Evolutionary conservation across 148 eudicot genomes (phyloP).

Genomic region (Rhododendron molle): DNA sequence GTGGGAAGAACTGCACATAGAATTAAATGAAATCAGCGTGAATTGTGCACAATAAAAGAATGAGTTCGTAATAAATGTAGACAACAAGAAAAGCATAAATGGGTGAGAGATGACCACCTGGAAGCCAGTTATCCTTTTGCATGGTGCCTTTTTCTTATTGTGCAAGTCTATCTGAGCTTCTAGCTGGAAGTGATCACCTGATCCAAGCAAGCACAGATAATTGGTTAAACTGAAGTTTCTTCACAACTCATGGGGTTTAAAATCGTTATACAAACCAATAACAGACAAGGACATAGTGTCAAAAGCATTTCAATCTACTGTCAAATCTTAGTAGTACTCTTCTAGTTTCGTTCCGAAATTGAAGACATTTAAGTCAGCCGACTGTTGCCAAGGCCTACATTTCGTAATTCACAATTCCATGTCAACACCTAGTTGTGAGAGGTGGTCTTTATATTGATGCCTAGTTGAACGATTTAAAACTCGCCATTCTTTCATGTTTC

Average conservation of each 20-base stretch:
- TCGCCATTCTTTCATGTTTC: background rate
- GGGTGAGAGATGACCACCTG: slow-evolving; percentile 48
- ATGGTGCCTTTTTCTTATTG: slow-evolving; percentile 64
- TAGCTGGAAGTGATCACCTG: slow-evolving; percentile 68
- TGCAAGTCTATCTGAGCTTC: slow-evolving; percentile 54
- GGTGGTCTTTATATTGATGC: background rate
- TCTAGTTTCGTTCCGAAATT: background rate
- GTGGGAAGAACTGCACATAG: slow-evolving; percentile 65
- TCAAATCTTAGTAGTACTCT: background rate
- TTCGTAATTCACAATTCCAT: background rate
- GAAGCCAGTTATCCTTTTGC: slow-evolving; percentile 82
- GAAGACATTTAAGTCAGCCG: background rate
- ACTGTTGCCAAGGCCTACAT: background rate
- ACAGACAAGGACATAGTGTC: background rate
- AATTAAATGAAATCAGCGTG: slow-evolving; percentile 2
- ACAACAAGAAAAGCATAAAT: background rate
- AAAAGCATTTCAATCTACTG: background rate
- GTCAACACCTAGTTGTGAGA: background rate
- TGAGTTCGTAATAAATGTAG: background rate
- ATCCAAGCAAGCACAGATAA: slow-evolving; percentile 17
- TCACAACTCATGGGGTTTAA: background rate
- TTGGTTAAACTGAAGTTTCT: slow-evolving; percentile 6
- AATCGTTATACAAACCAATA: background rate
- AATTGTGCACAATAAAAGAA: background rate
- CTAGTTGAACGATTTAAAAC: background rate